Conservation (phyloP, 441 rosid genomes). For the Croton laevigatus region DNA sequence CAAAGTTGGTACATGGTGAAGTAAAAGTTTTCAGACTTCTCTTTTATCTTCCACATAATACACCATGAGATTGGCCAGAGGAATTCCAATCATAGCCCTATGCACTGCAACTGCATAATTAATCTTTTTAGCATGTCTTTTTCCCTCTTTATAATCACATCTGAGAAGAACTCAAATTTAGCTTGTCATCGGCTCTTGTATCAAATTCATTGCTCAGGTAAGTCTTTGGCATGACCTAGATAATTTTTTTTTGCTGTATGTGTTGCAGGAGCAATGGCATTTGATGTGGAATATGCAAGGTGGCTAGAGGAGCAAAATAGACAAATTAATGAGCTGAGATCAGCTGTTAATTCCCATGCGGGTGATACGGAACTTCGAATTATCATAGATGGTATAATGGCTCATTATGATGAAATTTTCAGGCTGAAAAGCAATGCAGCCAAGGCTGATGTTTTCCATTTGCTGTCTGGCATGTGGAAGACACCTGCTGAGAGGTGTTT, state of each 20-base stretch:
- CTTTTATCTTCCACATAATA: background rate
- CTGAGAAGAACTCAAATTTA: background rate
- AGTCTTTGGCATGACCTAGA: background rate
- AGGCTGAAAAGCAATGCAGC: slow-evolving; percentile 92
- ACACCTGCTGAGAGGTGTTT: slow-evolving; percentile 99
- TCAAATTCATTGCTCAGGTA: background rate
- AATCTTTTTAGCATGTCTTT: background rate
- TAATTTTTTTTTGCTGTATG: slow-evolving; percentile 13
- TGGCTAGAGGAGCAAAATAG: slow-evolving; percentile 94
- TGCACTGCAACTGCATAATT: background rate
- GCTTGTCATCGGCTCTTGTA: background rate
- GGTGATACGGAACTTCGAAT: slow-evolving; percentile 88
- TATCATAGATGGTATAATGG: slow-evolving; percentile 72
- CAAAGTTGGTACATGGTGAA: background rate
- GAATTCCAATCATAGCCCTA: background rate
- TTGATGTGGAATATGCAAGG: slow-evolving; percentile 89
- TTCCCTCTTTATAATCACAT: background rate
- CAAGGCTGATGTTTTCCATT: slow-evolving; percentile 93
- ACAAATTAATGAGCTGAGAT: slow-evolving; percentile 80
- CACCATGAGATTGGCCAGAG: background rate
- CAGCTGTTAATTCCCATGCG: slow-evolving; percentile 89
- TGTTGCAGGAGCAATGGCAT: slow-evolving; percentile 85
- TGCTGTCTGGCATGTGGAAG: slow-evolving; percentile 98
- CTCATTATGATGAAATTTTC: slow-evolving; percentile 89
- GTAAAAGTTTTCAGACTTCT: background rate